These are phyloP conservation scores for Podospora australis DNA, from an alignment of 495 filamentous ascomycete genomes.

Conservation along the genomic window DNA sequence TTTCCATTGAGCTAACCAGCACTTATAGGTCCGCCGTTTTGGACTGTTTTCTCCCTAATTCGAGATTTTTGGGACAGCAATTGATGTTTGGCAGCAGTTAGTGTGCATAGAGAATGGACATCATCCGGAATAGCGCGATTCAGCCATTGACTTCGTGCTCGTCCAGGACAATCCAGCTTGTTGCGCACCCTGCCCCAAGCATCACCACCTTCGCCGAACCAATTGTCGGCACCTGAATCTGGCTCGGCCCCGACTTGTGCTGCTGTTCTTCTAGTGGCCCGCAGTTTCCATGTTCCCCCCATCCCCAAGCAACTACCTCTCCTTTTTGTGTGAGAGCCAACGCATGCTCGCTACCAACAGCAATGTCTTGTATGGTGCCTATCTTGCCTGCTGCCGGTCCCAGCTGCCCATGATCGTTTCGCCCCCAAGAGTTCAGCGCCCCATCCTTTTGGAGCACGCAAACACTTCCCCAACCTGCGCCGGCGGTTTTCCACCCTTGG, in stretches of 20 bases:
- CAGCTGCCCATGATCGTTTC: slow-evolving; percentile 77
- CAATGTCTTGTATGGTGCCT: slow-evolving; percentile 48
- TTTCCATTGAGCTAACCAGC: slow-evolving; percentile 11
- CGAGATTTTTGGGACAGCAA: slow-evolving; percentile 14
- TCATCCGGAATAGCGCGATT: slow-evolving; percentile 1
- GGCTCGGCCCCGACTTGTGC: too few relatives aligned
- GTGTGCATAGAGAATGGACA: too few relatives aligned
- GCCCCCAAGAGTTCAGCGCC: slow-evolving; percentile 59
- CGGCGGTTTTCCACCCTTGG: slow-evolving; percentile 52
- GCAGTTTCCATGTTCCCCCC: slow-evolving; percentile 97
- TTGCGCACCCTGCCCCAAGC: slow-evolving; percentile 81
- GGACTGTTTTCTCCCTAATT: slow-evolving; percentile 43
- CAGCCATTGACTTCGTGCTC: slow-evolving; percentile 12
- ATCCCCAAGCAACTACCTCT: slow-evolving; percentile 74
- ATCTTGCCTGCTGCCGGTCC: slow-evolving; percentile 54
- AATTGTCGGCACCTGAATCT: too few relatives aligned
- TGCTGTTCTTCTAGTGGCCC: slow-evolving; percentile 63
- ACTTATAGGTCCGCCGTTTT: slow-evolving; percentile 40
- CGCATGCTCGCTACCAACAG: slow-evolving; percentile 82
- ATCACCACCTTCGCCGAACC: slow-evolving; percentile 42
- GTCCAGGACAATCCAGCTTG: slow-evolving; percentile 65
- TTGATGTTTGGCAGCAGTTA: not conserved
- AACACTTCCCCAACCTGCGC: slow-evolving; percentile 76
- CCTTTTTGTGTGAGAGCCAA: slow-evolving; percentile 59
- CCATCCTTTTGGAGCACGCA: slow-evolving; percentile 58